phyloP scores from a whole-genome alignment of 768 basidiomycete species.

The Lentinula aciculospora region DNA sequence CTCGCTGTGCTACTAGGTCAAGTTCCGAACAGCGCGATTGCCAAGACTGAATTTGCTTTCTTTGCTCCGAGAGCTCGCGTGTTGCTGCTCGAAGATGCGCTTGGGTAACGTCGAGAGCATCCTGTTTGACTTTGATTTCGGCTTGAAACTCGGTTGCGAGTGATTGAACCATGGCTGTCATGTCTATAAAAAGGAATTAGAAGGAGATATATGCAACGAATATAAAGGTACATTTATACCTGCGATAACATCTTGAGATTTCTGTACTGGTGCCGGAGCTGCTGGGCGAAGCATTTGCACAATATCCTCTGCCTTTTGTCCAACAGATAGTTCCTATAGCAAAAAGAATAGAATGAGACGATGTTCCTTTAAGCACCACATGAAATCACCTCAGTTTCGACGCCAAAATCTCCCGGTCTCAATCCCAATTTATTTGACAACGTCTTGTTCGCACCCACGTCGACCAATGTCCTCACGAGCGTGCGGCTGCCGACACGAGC shows the following conservation, averaged over 20 bases:
- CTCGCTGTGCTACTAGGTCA: slow-evolving; percentile 75
- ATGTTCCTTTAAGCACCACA: background rate
- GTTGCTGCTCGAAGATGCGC: slow-evolving; percentile 86
- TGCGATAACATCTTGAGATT: slow-evolving; percentile 82
- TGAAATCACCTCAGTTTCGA: slow-evolving; percentile 76
- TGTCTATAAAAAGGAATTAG: slow-evolving; percentile 43
- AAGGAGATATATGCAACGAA: background rate
- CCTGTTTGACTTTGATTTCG: slow-evolving; percentile 85
- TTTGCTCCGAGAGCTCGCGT: slow-evolving; percentile 84
- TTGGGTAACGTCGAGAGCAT: slow-evolving; percentile 81
- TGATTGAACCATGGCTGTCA: slow-evolving; percentile 78
- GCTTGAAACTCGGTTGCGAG: slow-evolving; percentile 73
- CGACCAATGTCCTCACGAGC: slow-evolving; percentile 79
- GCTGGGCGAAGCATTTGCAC: slow-evolving; percentile 67
- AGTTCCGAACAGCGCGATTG: slow-evolving; percentile 70
- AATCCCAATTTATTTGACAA: slow-evolving; percentile 91
- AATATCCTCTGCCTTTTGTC: slow-evolving; percentile 75
- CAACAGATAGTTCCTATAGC: slow-evolving; percentile 63
- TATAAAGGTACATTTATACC: slow-evolving; percentile 35
- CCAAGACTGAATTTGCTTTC: slow-evolving; percentile 77
- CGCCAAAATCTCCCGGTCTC: slow-evolving; percentile 90
- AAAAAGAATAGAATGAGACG: background rate
- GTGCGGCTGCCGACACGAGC: slow-evolving; percentile 89
- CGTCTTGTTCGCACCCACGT: slow-evolving; percentile 88
- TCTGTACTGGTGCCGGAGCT: slow-evolving; percentile 74